These are phyloP conservation scores for Xylariaceae sp. DNA, from an alignment of 2,329 filamentous ascomycete genomes.

Conservation along the genomic window DNA sequence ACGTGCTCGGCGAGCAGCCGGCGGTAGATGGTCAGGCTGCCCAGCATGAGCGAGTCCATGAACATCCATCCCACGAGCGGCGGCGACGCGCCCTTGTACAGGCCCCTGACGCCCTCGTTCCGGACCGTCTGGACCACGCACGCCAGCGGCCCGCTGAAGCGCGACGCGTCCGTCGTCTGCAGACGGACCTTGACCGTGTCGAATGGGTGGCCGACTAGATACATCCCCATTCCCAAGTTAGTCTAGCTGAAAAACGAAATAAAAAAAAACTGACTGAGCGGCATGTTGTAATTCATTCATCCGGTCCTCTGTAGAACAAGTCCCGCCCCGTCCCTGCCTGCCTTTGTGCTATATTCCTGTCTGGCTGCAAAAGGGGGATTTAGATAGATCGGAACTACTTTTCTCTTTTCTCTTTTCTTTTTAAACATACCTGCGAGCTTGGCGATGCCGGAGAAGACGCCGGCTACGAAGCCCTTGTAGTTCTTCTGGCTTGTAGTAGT, in stretches of 20 bases:
- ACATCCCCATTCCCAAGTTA: too few species aligned
- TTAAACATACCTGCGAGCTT: constrained; percentile 69
- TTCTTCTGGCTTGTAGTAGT: constrained; percentile 36
- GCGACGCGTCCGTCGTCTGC: constrained; percentile 72
- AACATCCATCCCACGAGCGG: constrained; percentile 97
- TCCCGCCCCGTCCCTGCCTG: too few species aligned
- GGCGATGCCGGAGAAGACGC: constrained; percentile 90
- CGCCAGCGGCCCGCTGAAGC: constrained; percentile 81
- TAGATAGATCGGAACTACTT: too few species aligned
- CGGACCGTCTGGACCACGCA: constrained; percentile 79
- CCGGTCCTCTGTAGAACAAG: too few species aligned
- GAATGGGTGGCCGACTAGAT: constrained; percentile 72
- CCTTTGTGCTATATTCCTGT: too few species aligned
- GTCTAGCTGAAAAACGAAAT: too few species aligned
- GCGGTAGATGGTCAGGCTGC: constrained; percentile 85
- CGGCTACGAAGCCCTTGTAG: constrained; percentile 95
- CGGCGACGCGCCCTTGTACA: constrained; percentile 93
- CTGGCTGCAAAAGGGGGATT: too few species aligned
- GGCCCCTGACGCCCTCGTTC: constrained; percentile 74
- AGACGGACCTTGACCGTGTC: constrained; percentile 96
- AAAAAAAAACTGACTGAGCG: too few species aligned
- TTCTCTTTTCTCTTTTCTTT: too few species aligned
- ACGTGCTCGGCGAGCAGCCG: constrained; percentile 75
- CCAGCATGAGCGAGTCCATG: constrained; percentile 90
- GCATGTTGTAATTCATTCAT: too few species aligned